Conservation (phyloP, 2,329 filamentous ascomycete genomes). For the Setomelanomma holmii region DNA sequence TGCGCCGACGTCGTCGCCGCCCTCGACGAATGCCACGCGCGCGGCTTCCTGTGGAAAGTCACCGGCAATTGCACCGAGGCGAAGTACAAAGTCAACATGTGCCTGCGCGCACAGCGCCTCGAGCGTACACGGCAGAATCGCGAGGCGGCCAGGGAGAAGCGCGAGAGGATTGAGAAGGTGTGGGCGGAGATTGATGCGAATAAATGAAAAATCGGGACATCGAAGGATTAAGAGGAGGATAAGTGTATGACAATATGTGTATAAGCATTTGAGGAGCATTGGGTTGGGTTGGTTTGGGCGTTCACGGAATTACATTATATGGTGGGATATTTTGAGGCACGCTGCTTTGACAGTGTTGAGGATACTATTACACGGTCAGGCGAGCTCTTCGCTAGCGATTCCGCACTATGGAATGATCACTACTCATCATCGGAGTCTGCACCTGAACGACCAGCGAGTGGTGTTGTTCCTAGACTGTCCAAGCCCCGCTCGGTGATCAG, state of each 20-base stretch:
- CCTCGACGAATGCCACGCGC: constrained; percentile 93
- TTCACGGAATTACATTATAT: constrained; percentile 1
- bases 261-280: neutral
- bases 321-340: neutral
- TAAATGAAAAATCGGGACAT: constrained; percentile 45
- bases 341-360: neutral
- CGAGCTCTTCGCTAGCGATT: constrained; percentile 6
- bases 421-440: constrained; percentile 38
- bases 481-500: constrained; percentile 43
- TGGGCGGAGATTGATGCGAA: constrained; percentile 82
- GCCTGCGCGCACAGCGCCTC: constrained; percentile 79
- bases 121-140: constrained; percentile 81
- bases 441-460: constrained; percentile 31
- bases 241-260: neutral
- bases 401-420: constrained; percentile 11
- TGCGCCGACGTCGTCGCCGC: constrained; percentile 94
- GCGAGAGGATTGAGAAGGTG: constrained; percentile 74
- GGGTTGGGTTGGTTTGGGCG: neutral
- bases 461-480: constrained; percentile 48
- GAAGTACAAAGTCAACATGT: constrained; percentile 84
- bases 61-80: constrained; percentile 87
- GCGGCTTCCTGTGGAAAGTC: constrained; percentile 90
- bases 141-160: constrained; percentile 70
- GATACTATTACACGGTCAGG: constrained; percentile 9
- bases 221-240: neutral